Percentiles rank a stretch among this genome's conserved stretches.
phyloP scores from a whole-genome alignment of 2,329 filamentous ascomycete species.

The Pyricularia sp. region DNA sequence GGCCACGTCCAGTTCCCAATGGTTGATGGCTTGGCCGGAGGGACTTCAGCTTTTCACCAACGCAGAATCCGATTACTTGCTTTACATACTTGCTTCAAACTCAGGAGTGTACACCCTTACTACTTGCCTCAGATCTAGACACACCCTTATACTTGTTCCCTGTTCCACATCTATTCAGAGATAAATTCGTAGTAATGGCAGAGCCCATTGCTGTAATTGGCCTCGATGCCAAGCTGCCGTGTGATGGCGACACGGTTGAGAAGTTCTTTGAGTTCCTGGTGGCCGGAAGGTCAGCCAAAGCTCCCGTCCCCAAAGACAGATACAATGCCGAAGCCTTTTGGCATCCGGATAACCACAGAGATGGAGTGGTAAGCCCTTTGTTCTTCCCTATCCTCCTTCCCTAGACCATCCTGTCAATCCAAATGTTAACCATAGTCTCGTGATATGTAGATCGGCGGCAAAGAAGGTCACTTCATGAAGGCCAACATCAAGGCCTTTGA shows the following conservation, averaged over 20 bases:
- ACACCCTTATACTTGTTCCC: too few relatives aligned
- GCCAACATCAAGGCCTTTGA: slow-evolving; percentile 36
- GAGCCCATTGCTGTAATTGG: not conserved
- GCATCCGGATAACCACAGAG: not conserved
- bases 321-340: not conserved
- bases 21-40: too few relatives aligned
- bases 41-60: too few relatives aligned
- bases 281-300: not conserved
- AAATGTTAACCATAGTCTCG: not conserved
- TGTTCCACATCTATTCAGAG: not conserved
- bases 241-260: not conserved
- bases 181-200: not conserved
- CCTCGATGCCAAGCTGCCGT: not conserved
- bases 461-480: slow-evolving; percentile 41
- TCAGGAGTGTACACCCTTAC: too few relatives aligned
- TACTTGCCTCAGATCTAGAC: too few relatives aligned
- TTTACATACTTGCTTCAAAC: too few relatives aligned
- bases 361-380: not conserved
- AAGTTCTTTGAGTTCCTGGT: not conserved
- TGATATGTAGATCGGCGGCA: not conserved
- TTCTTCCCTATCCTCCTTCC: not conserved
- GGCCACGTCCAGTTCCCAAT: too few relatives aligned
- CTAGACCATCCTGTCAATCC: too few relatives aligned
- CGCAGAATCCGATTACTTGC: too few relatives aligned
- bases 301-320: not conserved